Percentiles rank a stretch among this genome's conserved stretches.
phyloP scores from a whole-genome alignment of 257 asterid species.

The Fraxinus pennsylvanica region DNA sequence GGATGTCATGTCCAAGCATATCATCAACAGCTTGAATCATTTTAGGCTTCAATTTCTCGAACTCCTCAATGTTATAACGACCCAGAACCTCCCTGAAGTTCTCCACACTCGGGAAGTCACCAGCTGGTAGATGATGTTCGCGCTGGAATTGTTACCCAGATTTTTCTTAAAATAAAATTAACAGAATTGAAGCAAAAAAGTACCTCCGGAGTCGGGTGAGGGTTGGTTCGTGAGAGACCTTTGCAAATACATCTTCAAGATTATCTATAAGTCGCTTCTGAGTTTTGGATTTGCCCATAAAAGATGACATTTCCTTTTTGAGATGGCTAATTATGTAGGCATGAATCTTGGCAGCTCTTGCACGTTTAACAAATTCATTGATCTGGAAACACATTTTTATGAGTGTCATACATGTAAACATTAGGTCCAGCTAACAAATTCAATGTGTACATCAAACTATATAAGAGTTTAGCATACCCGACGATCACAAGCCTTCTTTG shows the following conservation, averaged over 20 bases:
- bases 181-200: background rate
- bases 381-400: constrained; percentile 42
- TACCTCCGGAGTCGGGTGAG: background rate
- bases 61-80: constrained; percentile 69
- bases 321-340: constrained; percentile 92
- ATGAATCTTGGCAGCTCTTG: constrained; percentile 94
- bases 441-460: background rate
- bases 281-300: constrained; percentile 82
- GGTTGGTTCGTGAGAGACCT: constrained; percentile 39
- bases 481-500: constrained; percentile 95
- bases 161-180: background rate
- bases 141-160: constrained; percentile 57
- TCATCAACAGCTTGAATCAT: constrained; percentile 75
- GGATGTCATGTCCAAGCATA: constrained; percentile 89
- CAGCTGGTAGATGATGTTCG: constrained; percentile 72
- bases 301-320: constrained; percentile 87
- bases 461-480: constrained; percentile 50
- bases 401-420: background rate
- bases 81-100: constrained; percentile 59
- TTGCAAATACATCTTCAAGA: constrained; percentile 63
- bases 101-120: constrained; percentile 82
- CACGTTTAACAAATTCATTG: constrained; percentile 91
- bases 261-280: constrained; percentile 61
- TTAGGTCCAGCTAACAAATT: background rate
- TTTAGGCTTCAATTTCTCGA: constrained; percentile 83